A percentile compares a stretch with the other conserved stretches of the same genome.
Evolutionary conservation across 768 basidiomycete genomes (phyloP).

Genomic region (Lactarius hatsudake): DNA sequence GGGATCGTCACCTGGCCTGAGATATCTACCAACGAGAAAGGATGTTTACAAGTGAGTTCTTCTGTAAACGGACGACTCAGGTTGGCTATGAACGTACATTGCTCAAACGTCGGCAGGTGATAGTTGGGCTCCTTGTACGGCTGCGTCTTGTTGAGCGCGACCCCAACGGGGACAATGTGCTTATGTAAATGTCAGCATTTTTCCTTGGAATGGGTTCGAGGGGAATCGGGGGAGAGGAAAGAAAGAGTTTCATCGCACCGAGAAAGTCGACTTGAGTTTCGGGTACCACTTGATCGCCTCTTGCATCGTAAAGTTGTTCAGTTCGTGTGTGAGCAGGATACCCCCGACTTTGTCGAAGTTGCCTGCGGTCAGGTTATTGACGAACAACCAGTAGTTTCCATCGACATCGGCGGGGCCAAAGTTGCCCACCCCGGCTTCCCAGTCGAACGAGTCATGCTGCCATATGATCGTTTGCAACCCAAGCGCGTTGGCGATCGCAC

Average conservation of each 20-base stretch:
- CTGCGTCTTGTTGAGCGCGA: constrained; percentile 48
- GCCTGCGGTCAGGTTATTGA: constrained; percentile 17
- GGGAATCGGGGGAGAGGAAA: background rate
- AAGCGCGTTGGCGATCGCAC: constrained; percentile 64
- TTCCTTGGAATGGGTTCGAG: background rate
- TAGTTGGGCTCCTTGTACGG: constrained; percentile 52
- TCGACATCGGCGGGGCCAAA: constrained; percentile 17
- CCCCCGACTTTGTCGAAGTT: constrained; percentile 35
- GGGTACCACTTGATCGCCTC: constrained; percentile 53
- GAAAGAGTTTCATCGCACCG: constrained; percentile 33
- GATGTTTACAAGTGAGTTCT: background rate
- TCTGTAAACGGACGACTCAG: background rate
- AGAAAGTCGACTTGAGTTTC: constrained; percentile 44
- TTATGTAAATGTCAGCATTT: constrained; percentile 3
- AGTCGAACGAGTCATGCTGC: constrained; percentile 70
- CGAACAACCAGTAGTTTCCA: constrained; percentile 6
- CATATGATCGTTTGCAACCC: constrained; percentile 72
- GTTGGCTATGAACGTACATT: constrained; percentile 40
- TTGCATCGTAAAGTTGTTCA: constrained; percentile 61
- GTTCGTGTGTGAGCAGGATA: constrained; percentile 56
- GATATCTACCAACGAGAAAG: background rate
- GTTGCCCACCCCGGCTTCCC: constrained; percentile 39
- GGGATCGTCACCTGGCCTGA: background rate
- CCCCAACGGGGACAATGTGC: constrained; percentile 52
- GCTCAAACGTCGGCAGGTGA: constrained; percentile 42